Conservation (phyloP, 2,329 filamentous ascomycete species). For the Fusarium secorum region DNA sequence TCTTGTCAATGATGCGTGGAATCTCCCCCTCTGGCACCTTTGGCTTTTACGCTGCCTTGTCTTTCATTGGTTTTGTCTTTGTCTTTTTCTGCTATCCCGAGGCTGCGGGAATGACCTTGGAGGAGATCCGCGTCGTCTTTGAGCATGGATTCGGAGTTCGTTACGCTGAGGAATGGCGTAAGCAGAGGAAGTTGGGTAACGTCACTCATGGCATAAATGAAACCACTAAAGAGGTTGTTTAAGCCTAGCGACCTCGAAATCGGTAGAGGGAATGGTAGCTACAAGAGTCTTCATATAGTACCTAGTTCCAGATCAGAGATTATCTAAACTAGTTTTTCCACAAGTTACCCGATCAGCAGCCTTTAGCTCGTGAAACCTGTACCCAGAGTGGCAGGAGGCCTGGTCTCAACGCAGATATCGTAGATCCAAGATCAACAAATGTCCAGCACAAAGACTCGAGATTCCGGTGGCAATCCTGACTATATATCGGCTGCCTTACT, state of each 20-base stretch:
- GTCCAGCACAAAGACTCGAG: fast-evolving
- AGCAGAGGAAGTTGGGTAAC: neutral
- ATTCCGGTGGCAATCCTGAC: neutral
- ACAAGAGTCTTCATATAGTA: neutral
- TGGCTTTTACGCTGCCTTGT: constrained; percentile 59
- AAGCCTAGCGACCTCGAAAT: neutral
- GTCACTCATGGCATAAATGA: neutral
- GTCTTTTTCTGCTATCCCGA: constrained; percentile 61
- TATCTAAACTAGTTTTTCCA: neutral
- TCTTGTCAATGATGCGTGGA: constrained; percentile 55
- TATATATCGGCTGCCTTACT: fast-evolving
- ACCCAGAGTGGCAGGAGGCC: neutral
- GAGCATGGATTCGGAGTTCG: constrained; percentile 54
- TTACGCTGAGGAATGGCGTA: neutral
- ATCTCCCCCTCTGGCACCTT: constrained; percentile 58
- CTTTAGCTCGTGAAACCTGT: neutral
- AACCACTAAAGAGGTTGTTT: neutral
- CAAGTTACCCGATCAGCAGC: fast-evolving
- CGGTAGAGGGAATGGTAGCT: fast-evolving
- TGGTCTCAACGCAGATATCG: neutral
- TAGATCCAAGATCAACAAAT: neutral
- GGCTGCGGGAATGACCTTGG: constrained; percentile 56
- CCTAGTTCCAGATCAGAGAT: neutral
- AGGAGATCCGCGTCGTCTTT: constrained; percentile 61
- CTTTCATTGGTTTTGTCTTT: constrained; percentile 50